Evolutionary conservation across 1,284 basidiomycete species (phyloP).

Genomic region (Serendipita sp.): DNA sequence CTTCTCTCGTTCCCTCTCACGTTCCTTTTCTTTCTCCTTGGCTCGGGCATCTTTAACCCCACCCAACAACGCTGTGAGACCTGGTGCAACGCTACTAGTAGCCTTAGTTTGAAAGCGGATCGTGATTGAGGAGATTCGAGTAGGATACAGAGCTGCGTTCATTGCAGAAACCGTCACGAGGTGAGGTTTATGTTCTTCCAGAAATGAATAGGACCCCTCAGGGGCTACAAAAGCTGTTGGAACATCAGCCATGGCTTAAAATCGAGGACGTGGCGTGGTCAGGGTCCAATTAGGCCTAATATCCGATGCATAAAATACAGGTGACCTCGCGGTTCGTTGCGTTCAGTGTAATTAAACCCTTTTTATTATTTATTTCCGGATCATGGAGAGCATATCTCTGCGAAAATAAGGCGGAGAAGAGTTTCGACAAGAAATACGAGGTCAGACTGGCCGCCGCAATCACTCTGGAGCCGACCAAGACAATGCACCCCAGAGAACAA

Average conservation of each 20-base stretch:
- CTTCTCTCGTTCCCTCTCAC: conserved; percentile 24
- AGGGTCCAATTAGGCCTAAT: not conserved
- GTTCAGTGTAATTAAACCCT: too few species aligned
- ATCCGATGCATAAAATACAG: too few species aligned
- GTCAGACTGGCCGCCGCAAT: too few species aligned
- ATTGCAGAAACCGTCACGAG: conserved; percentile 32
- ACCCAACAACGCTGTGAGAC: conserved; percentile 40
- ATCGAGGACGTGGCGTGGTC: not conserved
- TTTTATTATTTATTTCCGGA: too few species aligned
- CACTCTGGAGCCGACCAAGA: too few species aligned
- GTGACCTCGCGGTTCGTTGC: too few species aligned
- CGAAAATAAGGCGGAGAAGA: too few species aligned
- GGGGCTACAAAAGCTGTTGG: conserved; percentile 62
- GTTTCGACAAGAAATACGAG: too few species aligned
- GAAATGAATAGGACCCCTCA: conserved; percentile 73
- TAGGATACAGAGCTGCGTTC: conserved; percentile 39
- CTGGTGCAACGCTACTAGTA: conserved; percentile 16
- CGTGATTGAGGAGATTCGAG: conserved; percentile 44
- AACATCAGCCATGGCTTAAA: not conserved
- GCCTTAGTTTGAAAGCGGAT: conserved; percentile 46
- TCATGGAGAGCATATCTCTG: too few species aligned
- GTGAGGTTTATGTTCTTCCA: conserved; percentile 66
- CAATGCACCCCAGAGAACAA: too few species aligned
- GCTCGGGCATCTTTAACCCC: conserved; percentile 29
- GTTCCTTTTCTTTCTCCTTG: conserved; percentile 34